Base-by-base conservation (phyloP, 352 stramenopile genomes). In the Globisporangium emineosum region DNA sequence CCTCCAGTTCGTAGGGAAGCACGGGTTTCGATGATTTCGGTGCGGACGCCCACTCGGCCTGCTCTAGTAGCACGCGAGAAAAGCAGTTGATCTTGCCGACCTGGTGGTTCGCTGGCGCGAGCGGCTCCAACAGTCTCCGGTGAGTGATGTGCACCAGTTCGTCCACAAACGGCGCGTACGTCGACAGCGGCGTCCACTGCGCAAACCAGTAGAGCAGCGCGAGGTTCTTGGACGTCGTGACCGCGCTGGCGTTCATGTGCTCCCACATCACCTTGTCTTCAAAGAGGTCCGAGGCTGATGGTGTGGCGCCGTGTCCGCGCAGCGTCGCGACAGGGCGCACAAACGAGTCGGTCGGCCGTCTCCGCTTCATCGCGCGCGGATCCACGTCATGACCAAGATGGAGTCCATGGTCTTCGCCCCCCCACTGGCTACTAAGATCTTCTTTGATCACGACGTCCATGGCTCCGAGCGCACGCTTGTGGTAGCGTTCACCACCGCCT, bases 181-280 rank as follows among this genome's bases (percentile, higher is more conserved):
- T 50, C 0, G 71, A 55, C 21, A 91, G 49, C 6, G 78, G 78
- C 9, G 73, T 78, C 79, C 78, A 89, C 40, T 73, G 52, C 9
- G 77, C 25, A 23, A 91, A 88, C 23, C 69, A 71, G 51, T 68
- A 72, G 7, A 88, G 47, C 17, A 91, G 64, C n/a, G 77, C 73
- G 58, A 91, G 63, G 64, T 89, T 89, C 68, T 87, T 88, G 5
- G 78, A 83, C 10, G 77, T 67, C 2, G 69, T 70, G n/a, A 88
- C 75, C 0, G 68, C 57, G 8, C 53, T 10, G 3, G 62, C 42
- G 68, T 88, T 77, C 2, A 65, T 60, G 65, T 87, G 71, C 21
- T 85, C 78, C 81, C 80, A 88, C 9, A 77, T 60, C 53, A 89
- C 62, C n/a, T 73, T 75, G 53, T 88, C 76, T 51, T 84, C 68